These are phyloP conservation scores for Phytopythium oedochilum DNA, from an alignment of 352 stramenopile species.

Conservation along the genomic window DNA sequence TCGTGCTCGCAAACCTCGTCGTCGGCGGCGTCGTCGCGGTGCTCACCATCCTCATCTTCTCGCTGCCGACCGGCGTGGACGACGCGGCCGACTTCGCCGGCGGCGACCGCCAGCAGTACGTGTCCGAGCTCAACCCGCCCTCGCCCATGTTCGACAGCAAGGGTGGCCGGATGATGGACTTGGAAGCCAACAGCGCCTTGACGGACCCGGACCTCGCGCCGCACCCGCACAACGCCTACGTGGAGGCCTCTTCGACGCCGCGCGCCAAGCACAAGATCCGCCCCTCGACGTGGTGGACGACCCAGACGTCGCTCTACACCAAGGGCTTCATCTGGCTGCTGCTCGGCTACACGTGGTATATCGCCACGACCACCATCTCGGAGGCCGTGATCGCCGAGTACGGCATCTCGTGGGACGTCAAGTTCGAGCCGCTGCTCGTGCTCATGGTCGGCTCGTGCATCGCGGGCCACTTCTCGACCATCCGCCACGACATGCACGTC, in stretches of 20 bases:
- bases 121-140: conserved; percentile 18
- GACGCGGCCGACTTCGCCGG: conserved; percentile 6
- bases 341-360: conserved; percentile 58
- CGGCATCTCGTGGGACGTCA: conserved; percentile 59
- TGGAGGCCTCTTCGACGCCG: conserved; percentile 13
- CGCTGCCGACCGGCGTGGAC: conserved; percentile 37
- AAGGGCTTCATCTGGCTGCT: conserved; percentile 71
- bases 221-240: conserved; percentile 53
- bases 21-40: conserved; percentile 35
- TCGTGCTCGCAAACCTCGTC: conserved; percentile 53
- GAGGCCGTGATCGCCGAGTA: conserved; percentile 36
- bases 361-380: conserved; percentile 38
- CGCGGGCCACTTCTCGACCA: conserved; percentile 50
- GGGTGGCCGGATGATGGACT: conserved; percentile 14
- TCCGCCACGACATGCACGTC: conserved; percentile 76
- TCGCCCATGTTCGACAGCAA: conserved; percentile 6
- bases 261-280: conserved; percentile 4
- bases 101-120: conserved; percentile 13
- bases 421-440: conserved; percentile 66
- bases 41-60: conserved; percentile 57
- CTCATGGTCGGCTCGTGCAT: conserved; percentile 63
- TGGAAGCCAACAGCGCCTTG: conserved; percentile 10
- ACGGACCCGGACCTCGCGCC: conserved; percentile 25
- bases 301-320: conserved; percentile 30
- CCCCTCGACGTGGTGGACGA: conserved; percentile 17